Evolutionary conservation across 2,329 filamentous ascomycete species (phyloP), one percentile per base, ranked within the genome.

Genomic region (Periconia sp.): DNA sequence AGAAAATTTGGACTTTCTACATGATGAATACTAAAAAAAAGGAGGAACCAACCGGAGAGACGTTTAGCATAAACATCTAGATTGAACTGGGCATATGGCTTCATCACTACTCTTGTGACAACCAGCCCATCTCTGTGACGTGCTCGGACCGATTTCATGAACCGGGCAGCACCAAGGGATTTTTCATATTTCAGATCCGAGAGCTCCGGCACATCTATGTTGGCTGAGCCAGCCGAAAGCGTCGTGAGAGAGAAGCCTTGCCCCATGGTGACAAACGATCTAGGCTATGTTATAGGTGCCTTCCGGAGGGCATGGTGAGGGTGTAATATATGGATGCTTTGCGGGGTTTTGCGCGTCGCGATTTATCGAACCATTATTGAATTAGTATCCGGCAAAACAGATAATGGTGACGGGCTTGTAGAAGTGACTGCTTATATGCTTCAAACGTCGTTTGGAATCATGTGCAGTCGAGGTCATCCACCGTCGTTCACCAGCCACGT

Each of bases 141-240:
- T 20, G 93, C 94, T 60, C 93, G 86, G 60, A 97, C 92, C 59
- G 91, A 94, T 76, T 97, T 97, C 88, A 99, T 94, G 68, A 99
- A 97, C 37, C 94, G 87, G 20, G 91, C 92, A 61, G 89, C 91
- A 45, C 93, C 93, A 68, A 99, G 85, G 35, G 91, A 91, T 75
- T 89, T 92, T 76, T 99, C 94, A 77, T 97, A 96, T 37, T 88
- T 86, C 54, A 97, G 79, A 70, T 97, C 94, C 42, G 90, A 85
- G 41, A 99, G 85, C 79, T 99, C 93, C 40, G 92, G 89, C 27
- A 95, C 86, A 74, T 99, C 93, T 73, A 99, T 96, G 64, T 92
- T 91, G 53, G 92, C 92, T 50, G 91, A 90, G 71, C 92, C 94
- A 58, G 91, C 91, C 50, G 92, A 94, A 60, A 95, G 89, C 70